A percentile compares a stretch with the other conserved stretches of the same genome.
Conservation (phyloP, 495 filamentous ascomycete species). For the Podospora pseudocomata region DNA sequence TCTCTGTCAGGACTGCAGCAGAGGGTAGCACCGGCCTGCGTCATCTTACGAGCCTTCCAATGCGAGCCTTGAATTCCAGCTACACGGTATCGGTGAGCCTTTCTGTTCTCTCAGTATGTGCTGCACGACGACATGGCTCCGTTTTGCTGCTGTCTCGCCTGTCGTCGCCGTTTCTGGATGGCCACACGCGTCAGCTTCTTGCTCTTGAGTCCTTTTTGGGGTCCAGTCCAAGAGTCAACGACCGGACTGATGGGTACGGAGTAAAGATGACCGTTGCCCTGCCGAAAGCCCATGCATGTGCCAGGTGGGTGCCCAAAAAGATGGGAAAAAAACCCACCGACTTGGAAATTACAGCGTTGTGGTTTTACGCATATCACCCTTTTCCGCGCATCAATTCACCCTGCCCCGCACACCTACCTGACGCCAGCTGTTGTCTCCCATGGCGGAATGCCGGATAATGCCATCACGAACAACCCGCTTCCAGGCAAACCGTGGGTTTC, state of each 20-base stretch:
- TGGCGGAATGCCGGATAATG: neutral
- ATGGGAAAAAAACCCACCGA: slow-evolving; percentile 1
- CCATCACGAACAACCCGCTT: neutral
- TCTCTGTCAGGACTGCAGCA: neutral
- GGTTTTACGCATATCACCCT: neutral
- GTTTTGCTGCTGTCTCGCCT: neutral
- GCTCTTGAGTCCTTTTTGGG: neutral
- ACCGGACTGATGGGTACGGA: neutral
- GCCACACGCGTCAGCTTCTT: neutral
- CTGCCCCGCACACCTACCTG: neutral
- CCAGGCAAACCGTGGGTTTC: neutral
- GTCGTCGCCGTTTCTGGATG: neutral
- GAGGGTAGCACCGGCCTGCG: slow-evolving; percentile 9
- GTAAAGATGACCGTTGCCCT: neutral
- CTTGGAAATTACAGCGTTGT: slow-evolving; percentile 13
- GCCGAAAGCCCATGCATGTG: neutral
- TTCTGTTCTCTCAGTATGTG: neutral
- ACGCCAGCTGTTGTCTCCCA: neutral
- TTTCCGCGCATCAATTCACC: neutral
- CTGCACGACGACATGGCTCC: neutral
- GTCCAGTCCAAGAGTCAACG: neutral
- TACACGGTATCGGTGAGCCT: neutral
- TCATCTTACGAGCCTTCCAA: slow-evolving; percentile 15
- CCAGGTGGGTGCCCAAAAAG: neutral
- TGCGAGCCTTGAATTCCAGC: slow-evolving; percentile 4